Conservation (phyloP, 1,139 yeast genomes). For the Scheffersomyces segobiensis region DNA sequence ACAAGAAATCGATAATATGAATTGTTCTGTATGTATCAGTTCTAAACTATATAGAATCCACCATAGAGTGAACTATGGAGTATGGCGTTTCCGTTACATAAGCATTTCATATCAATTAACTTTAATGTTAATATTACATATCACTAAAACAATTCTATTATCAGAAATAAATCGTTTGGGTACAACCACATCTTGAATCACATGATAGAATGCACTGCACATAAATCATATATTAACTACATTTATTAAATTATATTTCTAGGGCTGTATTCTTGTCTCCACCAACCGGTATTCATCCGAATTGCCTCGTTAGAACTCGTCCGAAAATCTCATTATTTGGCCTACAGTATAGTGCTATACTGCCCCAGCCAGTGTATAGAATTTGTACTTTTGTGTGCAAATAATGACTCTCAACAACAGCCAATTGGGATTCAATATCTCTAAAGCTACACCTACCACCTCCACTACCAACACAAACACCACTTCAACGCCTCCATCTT, state of each 20-base stretch:
- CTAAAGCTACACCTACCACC: constrained; percentile 47
- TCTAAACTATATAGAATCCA: too few relatives aligned
- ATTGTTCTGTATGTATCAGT: too few relatives aligned
- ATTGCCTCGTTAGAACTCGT: background rate
- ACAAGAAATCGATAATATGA: too few relatives aligned
- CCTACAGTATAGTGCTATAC: background rate
- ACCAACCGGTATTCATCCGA: background rate
- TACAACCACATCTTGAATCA: background rate
- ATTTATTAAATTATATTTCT: background rate
- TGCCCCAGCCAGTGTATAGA: background rate
- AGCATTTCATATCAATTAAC: too few relatives aligned
- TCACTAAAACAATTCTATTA: too few relatives aligned
- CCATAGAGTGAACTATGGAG: too few relatives aligned
- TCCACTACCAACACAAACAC: constrained; percentile 38
- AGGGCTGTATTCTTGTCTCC: background rate
- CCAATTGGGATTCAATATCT: constrained; percentile 37
- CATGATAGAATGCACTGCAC: background rate
- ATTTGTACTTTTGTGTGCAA: background rate
- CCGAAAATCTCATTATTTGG: background rate
- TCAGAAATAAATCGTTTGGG: too few relatives aligned
- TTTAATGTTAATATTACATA: too few relatives aligned
- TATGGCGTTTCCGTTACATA: too few relatives aligned
- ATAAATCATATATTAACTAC: background rate
- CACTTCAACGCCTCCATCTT: constrained; percentile 21
- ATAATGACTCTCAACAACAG: constrained; percentile 16